These are phyloP conservation scores for Stagonosporopsis tanaceti DNA, from an alignment of 2,329 filamentous ascomycete species.

Conservation along the genomic window DNA sequence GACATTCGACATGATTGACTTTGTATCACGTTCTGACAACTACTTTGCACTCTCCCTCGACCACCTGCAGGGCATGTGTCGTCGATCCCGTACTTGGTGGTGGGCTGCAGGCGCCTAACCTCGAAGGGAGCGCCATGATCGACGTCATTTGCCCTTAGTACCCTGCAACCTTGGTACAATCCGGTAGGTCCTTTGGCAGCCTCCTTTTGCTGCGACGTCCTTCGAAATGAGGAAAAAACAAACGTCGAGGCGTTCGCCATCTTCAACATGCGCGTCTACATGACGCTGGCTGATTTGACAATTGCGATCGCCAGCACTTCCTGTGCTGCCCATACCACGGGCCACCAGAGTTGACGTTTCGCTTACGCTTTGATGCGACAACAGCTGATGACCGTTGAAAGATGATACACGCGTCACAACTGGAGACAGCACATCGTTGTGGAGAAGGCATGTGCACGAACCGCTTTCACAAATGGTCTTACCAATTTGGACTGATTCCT, in stretches of 20 bases:
- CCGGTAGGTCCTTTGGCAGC: neutral
- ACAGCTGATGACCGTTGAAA: conserved; percentile 8
- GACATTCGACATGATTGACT: neutral
- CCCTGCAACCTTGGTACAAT: neutral
- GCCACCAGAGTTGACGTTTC: neutral
- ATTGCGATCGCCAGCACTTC: neutral
- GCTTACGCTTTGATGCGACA: conserved; percentile 12
- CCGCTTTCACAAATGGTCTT: too few species aligned
- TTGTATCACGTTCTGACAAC: neutral
- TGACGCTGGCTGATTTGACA: neutral
- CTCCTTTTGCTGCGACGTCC: conserved; percentile 1
- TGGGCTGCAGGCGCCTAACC: conserved; percentile 4
- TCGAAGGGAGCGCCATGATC: conserved; percentile 17
- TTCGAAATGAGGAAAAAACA: neutral
- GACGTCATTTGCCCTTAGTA: conserved; percentile 13
- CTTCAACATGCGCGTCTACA: neutral
- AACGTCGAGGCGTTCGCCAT: neutral
- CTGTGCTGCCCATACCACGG: neutral
- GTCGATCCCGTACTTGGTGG: conserved; percentile 9
- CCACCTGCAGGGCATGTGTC: neutral
- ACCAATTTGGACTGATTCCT: too few species aligned
- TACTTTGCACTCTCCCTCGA: neutral
- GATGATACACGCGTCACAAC: conserved; percentile 8
- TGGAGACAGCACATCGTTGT: neutral
- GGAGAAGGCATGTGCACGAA: neutral